These are phyloP conservation scores for Alternaria metachromatica DNA, from an alignment of 2,329 filamentous ascomycete species.

Conservation along the genomic window DNA sequence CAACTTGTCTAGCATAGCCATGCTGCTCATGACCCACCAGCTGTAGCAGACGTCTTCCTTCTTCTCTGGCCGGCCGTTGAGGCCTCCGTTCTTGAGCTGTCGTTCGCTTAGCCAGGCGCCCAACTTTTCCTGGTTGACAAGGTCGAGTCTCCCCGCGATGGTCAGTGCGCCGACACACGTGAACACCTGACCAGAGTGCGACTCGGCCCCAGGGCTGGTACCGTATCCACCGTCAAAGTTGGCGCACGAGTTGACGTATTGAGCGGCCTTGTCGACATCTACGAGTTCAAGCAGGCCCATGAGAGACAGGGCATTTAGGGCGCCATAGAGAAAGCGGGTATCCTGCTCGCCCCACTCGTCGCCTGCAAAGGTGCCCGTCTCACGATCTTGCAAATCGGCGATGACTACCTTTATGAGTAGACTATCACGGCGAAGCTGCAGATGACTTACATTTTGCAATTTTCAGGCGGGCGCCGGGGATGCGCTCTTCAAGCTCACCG, in stretches of 20 bases:
- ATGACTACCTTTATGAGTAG: slow-evolving; percentile 65
- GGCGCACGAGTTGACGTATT: slow-evolving; percentile 79
- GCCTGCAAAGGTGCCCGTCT: slow-evolving; percentile 87
- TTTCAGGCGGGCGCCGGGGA: slow-evolving; percentile 70
- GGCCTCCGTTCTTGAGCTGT: slow-evolving; percentile 82
- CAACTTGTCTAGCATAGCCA: slow-evolving; percentile 84
- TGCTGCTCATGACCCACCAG: slow-evolving; percentile 95
- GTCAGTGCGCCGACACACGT: slow-evolving; percentile 88
- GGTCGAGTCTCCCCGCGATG: slow-evolving; percentile 81
- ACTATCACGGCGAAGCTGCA: background rate
- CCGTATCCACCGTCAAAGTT: slow-evolving; percentile 97
- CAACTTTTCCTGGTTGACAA: slow-evolving; percentile 81
- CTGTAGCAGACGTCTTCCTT: slow-evolving; percentile 97
- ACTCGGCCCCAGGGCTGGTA: slow-evolving; percentile 86
- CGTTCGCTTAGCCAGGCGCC: slow-evolving; percentile 92
- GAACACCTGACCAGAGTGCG: slow-evolving; percentile 94
- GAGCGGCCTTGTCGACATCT: slow-evolving; percentile 79
- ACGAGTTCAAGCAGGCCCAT: slow-evolving; percentile 75
- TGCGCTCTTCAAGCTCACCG: slow-evolving; percentile 76
- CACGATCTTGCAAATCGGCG: slow-evolving; percentile 77
- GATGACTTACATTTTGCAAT: slow-evolving; percentile 77
- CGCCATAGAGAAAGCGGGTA: slow-evolving; percentile 91
- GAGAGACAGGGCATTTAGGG: slow-evolving; percentile 87
- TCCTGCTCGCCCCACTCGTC: slow-evolving; percentile 98
- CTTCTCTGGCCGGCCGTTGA: slow-evolving; percentile 96